Conservation (phyloP, 768 basidiomycete genomes). For the Xerocomellus chrysenteron region DNA sequence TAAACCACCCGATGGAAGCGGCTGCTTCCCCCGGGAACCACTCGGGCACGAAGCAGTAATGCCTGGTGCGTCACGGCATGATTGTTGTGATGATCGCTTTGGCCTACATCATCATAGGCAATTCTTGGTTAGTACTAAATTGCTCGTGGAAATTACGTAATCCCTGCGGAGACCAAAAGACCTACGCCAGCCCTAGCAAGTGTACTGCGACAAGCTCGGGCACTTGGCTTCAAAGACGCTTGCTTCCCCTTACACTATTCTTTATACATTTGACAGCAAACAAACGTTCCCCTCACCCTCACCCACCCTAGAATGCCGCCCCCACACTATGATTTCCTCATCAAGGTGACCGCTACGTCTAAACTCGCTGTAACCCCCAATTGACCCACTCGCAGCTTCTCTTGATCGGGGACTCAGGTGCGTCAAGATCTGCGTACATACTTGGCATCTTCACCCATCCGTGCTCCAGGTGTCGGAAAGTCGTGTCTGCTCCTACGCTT, state of each 20-base stretch:
- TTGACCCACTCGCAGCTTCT: slow-evolving; percentile 57
- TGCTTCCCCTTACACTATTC: background rate
- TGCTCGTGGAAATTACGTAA: background rate
- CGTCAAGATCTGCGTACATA: background rate
- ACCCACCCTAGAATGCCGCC: slow-evolving; percentile 60
- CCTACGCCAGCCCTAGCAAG: background rate
- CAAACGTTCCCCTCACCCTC: background rate
- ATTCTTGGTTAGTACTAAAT: too few species aligned
- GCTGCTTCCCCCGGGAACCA: too few species aligned
- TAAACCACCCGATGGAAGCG: too few species aligned
- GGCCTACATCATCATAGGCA: too few species aligned
- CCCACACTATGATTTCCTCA: slow-evolving; percentile 96
- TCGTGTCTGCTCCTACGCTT: slow-evolving; percentile 94
- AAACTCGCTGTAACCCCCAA: slow-evolving; percentile 1
- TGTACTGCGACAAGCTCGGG: background rate
- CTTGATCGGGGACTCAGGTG: slow-evolving; percentile 95
- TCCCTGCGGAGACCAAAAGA: background rate
- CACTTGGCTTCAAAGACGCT: background rate
- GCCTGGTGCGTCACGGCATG: too few species aligned
- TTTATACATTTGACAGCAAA: background rate
- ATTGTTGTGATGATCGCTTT: too few species aligned
- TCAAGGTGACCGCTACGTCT: slow-evolving; percentile 59
- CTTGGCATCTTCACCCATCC: slow-evolving; percentile 9
- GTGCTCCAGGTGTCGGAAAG: slow-evolving; percentile 81
- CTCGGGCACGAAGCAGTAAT: too few species aligned